Conservation (phyloP, 1,284 basidiomycete genomes). For the Rhodotorula sp. region DNA sequence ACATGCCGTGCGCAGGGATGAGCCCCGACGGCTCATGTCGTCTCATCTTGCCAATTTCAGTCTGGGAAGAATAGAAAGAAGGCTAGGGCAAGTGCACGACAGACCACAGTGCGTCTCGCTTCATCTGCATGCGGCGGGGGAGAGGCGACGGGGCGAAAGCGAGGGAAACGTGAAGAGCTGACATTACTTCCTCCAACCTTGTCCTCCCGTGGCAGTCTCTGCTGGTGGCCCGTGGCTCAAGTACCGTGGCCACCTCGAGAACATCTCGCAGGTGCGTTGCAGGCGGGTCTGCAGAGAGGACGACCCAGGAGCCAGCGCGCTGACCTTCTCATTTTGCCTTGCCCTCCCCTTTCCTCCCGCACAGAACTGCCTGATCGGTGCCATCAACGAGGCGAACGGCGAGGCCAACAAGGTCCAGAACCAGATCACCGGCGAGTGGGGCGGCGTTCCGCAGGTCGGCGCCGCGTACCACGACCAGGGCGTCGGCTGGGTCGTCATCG, state of each 20-base stretch:
- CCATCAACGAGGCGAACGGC: slow-evolving; percentile 87
- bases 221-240: slow-evolving; percentile 99
- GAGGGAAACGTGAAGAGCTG: too few species aligned
- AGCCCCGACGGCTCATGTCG: too few species aligned
- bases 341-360: background rate
- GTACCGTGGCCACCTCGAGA: slow-evolving; percentile 75
- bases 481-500: slow-evolving; percentile 86
- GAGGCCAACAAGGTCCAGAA: slow-evolving; percentile 84
- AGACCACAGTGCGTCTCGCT: slow-evolving; percentile 52
- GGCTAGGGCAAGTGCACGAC: slow-evolving; percentile 96
- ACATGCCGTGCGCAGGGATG: too few species aligned
- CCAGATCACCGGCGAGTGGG: slow-evolving; percentile 66
- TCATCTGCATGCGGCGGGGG: too few species aligned
- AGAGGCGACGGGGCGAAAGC: too few species aligned
- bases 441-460: slow-evolving; percentile 78
- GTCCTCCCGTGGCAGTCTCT: slow-evolving; percentile 57
- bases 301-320: background rate
- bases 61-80: slow-evolving; percentile 52
- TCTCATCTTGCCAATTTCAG: too few species aligned
- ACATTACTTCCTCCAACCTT: background rate
- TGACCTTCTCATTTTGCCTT: too few species aligned
- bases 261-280: slow-evolving; percentile 53
- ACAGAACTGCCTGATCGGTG: slow-evolving; percentile 89
- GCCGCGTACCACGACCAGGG: slow-evolving; percentile 81
- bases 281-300: too few species aligned